Evolutionary conservation across 2,329 filamentous ascomycete genomes (phyloP).

Genomic region (Gaeumannomyces tritici): DNA sequence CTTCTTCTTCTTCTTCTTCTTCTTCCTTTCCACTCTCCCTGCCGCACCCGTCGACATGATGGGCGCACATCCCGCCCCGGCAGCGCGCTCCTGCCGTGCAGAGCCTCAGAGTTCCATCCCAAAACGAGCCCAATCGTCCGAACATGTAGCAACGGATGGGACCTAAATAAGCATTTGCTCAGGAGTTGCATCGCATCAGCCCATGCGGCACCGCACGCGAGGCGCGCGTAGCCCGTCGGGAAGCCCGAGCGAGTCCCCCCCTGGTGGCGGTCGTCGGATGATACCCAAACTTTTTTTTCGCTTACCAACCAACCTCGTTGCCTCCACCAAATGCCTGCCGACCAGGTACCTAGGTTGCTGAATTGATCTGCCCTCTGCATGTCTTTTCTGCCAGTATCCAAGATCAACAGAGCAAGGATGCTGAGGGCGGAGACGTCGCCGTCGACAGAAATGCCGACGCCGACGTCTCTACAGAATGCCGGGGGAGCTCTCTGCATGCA

Average conservation of each 20-base stretch:
- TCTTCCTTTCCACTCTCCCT: no score
- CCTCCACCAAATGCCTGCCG: no score
- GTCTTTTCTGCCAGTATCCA: neutral
- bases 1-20: no score
- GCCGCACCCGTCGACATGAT: no score
- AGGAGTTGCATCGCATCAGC: slow-evolving; percentile 1
- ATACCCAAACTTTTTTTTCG: neutral
- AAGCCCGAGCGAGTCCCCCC: no score
- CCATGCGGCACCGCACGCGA: neutral
- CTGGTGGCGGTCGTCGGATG: neutral
- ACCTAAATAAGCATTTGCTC: neutral
- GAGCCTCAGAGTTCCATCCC: neutral
- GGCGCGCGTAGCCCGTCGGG: neutral
- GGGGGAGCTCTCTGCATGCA: neutral
- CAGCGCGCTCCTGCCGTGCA: neutral
- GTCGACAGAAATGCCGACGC: neutral
- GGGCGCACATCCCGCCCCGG: no score
- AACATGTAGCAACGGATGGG: neutral
- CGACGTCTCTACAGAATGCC: no score
- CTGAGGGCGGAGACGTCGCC: no score
- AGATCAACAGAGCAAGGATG: neutral
- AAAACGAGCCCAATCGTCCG: neutral
- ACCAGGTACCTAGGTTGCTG: neutral
- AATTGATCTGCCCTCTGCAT: no score
- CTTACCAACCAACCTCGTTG: no score